Percentiles rank a stretch among this genome's conserved stretches.
Evolutionary conservation across 1,284 basidiomycete genomes (phyloP).

Genomic region (Ustilago nuda): DNA sequence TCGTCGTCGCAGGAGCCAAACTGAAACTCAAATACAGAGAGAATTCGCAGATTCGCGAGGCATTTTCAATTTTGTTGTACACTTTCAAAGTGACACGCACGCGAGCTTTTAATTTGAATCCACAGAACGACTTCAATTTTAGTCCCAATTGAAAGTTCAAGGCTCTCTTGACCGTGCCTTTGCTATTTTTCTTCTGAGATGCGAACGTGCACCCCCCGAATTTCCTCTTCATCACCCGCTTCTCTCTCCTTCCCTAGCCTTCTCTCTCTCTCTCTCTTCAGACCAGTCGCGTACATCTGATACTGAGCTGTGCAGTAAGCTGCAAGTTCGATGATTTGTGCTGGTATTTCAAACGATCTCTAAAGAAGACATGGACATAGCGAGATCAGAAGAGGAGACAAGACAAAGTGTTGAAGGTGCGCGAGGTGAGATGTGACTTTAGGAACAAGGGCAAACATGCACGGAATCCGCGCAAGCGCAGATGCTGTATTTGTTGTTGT

Average conservation of each 20-base stretch:
- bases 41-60: slow-evolving; percentile 1
- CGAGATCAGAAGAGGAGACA: neutral
- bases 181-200: neutral
- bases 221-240: neutral
- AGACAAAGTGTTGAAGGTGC: neutral
- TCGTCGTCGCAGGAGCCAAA: neutral
- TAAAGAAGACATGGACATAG: no score
- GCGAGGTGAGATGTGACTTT: slow-evolving; percentile 18
- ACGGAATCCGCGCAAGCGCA: slow-evolving; percentile 14
- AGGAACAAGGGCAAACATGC: slow-evolving; percentile 1
- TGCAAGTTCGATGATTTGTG: no score
- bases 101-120: slow-evolving; percentile 3
- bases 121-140: neutral
- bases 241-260: neutral
- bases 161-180: neutral
- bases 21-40: neutral
- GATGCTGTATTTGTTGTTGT: neutral
- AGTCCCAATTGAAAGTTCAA: neutral
- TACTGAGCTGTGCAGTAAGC: no score
- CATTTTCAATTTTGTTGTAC: neutral
- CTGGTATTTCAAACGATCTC: no score
- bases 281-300: no score
- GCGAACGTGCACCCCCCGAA: slow-evolving; percentile 11
- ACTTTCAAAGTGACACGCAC: slow-evolving; percentile 6
- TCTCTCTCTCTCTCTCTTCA: neutral